Percentiles rank a stretch among this genome's conserved stretches.
These are phyloP conservation scores for Musa schizocarpa DNA, from an alignment of 176 grass and related monocot genomes.

Conservation along the genomic window DNA sequence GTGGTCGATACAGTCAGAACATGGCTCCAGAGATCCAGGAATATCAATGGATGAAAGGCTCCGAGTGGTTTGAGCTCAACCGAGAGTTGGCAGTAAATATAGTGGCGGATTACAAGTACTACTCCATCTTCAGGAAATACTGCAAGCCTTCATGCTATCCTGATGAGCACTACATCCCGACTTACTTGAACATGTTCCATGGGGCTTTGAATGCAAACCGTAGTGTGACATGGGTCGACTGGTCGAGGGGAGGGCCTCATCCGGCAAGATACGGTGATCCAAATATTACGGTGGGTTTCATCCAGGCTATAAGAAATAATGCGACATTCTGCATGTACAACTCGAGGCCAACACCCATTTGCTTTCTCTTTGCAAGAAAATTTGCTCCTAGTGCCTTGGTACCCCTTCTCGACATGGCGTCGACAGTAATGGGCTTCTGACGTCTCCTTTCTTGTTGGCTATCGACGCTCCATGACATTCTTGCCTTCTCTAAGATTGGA, in stretches of 20 bases:
- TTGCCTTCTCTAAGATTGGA: not conserved
- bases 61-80: constrained; percentile 18
- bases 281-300: constrained; percentile 1
- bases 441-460: not conserved
- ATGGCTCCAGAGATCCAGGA: constrained; percentile 3
- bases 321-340: constrained; percentile 14
- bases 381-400: constrained; percentile 6
- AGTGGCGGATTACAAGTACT: constrained; percentile 13
- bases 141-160: constrained; percentile 20
- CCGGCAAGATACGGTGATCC: constrained; percentile 8
- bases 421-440: constrained; percentile 1
- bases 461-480: not conserved
- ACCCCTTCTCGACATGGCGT: constrained; percentile 2
- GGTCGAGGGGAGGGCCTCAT: constrained; percentile 18
- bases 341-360: constrained; percentile 7
- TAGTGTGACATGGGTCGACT: constrained; percentile 14
- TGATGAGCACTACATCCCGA: constrained; percentile 17
- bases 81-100: constrained; percentile 1
- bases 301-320: constrained; percentile 13
- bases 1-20: constrained; percentile 6
- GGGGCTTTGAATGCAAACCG: constrained; percentile 7
- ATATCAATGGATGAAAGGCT: constrained; percentile 10
- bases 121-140: constrained; percentile 4
- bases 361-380: constrained; percentile 18
- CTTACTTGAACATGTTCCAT: constrained; percentile 12